A percentile compares a stretch with the other conserved stretches of the same genome.
Conservation (phyloP, 1,139 yeast species). For the Magnusiomyces clavatus region DNA sequence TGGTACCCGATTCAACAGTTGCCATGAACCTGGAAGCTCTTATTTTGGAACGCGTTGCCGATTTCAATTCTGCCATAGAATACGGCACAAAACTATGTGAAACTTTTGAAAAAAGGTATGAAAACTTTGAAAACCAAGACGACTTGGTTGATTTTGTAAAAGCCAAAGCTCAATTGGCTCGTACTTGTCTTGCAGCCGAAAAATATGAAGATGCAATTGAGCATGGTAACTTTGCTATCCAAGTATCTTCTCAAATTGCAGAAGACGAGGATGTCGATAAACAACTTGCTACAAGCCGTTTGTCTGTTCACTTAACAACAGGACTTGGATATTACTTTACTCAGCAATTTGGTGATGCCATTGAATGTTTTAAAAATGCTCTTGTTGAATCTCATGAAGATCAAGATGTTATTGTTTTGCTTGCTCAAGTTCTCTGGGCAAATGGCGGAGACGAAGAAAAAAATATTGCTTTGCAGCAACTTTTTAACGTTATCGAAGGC, state of each 20-base stretch:
- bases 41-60: conserved; percentile 59
- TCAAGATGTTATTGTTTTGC: conserved; percentile 56
- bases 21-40: conserved; percentile 48
- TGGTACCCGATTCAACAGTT: conserved; percentile 52
- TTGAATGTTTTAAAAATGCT: conserved; percentile 58
- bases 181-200: conserved; percentile 56
- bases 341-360: conserved; percentile 53
- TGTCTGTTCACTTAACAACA: conserved; percentile 59
- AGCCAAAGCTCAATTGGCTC: conserved; percentile 61
- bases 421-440: conserved; percentile 74
- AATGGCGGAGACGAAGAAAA: conserved; percentile 64
- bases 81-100: conserved; percentile 42
- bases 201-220: conserved; percentile 54
- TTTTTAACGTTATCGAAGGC: conserved; percentile 47
- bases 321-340: conserved; percentile 65
- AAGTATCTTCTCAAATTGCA: conserved; percentile 39
- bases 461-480: conserved; percentile 59
- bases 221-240: conserved; percentile 50
- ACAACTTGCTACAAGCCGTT: conserved; percentile 21
- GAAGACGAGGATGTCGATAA: conserved; percentile 25
- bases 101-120: conserved; percentile 52
- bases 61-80: conserved; percentile 46
- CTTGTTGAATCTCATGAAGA: conserved; percentile 49
- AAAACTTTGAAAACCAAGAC: conserved; percentile 43
- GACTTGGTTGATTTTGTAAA: conserved; percentile 46